Conservation (phyloP, 345 rosid species). For the Pugionium dolabratum region DNA sequence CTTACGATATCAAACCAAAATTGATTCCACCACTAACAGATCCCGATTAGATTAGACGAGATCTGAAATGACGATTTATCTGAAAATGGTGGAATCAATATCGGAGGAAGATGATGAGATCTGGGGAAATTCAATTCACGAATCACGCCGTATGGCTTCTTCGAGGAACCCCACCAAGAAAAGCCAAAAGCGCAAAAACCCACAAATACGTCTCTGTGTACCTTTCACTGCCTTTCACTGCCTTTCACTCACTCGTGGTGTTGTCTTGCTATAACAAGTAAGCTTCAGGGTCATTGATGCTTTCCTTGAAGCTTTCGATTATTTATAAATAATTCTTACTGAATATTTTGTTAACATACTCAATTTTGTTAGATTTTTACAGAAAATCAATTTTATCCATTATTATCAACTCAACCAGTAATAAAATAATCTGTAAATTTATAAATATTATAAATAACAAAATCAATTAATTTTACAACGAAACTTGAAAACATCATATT, state of each 20-base stretch:
- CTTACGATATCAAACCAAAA: background rate
- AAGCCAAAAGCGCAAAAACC: background rate
- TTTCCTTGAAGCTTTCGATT: constrained; percentile 16
- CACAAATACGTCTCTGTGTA: constrained; percentile 11
- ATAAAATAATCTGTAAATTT: too few species aligned
- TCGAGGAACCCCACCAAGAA: constrained; percentile 20
- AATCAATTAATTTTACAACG: too few species aligned
- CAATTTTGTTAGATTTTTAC: constrained; percentile 31
- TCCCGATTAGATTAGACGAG: background rate
- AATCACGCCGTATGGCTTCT: constrained; percentile 21
- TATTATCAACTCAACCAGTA: too few species aligned
- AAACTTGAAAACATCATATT: too few species aligned
- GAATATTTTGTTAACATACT: background rate
- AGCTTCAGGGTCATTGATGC: constrained; percentile 37
- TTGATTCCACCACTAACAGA: constrained; percentile 21
- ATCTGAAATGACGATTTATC: background rate
- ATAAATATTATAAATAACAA: too few species aligned
- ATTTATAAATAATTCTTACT: background rate
- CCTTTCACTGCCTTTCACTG: constrained; percentile 21
- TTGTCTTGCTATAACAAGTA: constrained; percentile 31
- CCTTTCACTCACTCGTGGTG: constrained; percentile 23
- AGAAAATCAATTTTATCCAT: background rate
- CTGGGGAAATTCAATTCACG: background rate
- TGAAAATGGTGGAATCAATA: constrained; percentile 14
- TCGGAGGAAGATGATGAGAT: constrained; percentile 14